Conservation (phyloP, 805 yeast species). For the Yarrowia osloensis region DNA sequence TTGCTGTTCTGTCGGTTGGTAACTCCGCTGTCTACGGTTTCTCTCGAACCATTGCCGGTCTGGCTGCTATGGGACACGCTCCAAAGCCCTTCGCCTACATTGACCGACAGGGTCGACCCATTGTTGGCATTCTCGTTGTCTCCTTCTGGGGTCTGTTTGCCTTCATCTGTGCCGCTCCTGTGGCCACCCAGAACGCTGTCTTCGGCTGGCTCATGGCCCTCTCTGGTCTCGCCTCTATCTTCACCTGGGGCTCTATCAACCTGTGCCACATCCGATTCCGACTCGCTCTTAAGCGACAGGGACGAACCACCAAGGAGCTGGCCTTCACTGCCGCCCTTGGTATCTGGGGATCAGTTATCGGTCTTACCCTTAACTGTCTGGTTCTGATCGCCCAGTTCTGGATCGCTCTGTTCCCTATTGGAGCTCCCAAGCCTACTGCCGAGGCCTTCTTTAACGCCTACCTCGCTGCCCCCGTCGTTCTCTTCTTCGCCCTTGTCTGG, state of each 20-base stretch:
- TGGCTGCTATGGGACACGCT: constrained; percentile 66
- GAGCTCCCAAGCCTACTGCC: constrained; percentile 45
- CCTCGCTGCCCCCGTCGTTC: constrained; percentile 48
- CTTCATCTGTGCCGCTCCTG: constrained; percentile 61
- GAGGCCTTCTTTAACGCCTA: constrained; percentile 52
- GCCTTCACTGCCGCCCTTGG: constrained; percentile 66
- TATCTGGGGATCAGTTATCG: constrained; percentile 60
- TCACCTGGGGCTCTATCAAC: constrained; percentile 74
- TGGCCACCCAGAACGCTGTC: constrained; percentile 46
- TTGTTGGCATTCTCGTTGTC: constrained; percentile 58
- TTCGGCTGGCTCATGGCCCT: constrained; percentile 72
- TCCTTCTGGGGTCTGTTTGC: constrained; percentile 57
- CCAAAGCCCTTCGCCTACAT: constrained; percentile 65
- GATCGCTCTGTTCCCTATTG: constrained; percentile 70
- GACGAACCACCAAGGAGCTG: constrained; percentile 64
- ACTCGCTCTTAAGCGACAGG: constrained; percentile 54
- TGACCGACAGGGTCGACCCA: constrained; percentile 77
- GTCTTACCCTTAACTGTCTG: constrained; percentile 55
- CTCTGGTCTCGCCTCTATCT: constrained; percentile 68
- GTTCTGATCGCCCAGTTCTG: constrained; percentile 75
- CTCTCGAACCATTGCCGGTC: constrained; percentile 66
- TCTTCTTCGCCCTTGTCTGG: constrained; percentile 52
- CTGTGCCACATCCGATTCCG: constrained; percentile 67
- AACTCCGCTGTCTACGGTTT: constrained; percentile 71
- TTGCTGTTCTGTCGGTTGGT: constrained; percentile 72